phyloP scores from a whole-genome alignment of 208 protist genomes.

The Naegleria gruberi region DNA sequence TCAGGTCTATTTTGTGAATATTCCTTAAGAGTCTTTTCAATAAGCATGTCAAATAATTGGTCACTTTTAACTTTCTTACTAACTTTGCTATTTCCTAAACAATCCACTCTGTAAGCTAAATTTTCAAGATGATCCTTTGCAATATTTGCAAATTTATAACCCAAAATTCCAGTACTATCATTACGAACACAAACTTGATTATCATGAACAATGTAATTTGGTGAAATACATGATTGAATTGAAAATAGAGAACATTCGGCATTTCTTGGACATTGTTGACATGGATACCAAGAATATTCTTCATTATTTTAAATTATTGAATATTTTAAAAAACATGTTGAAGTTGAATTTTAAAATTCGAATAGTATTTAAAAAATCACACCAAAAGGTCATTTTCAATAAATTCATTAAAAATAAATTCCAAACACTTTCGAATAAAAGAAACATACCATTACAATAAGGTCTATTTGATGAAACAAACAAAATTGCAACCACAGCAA shows the following conservation, averaged over 20 bases:
- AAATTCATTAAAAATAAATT: no score
- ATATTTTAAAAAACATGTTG: neutral
- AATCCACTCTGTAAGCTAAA: neutral
- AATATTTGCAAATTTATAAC: neutral
- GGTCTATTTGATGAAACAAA: neutral
- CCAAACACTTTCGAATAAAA: neutral
- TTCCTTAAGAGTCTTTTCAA: neutral
- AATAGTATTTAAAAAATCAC: no score
- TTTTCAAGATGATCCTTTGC: neutral
- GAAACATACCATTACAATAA: neutral
- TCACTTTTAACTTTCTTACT: neutral
- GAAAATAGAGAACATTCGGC: neutral
- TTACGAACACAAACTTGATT: neutral
- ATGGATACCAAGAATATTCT: neutral
- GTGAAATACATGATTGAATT: neutral
- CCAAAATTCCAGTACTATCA: neutral
- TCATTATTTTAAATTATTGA: neutral
- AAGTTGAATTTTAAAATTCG: neutral
- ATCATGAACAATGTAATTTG: neutral
- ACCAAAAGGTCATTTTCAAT: no score
- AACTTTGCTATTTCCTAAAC: neutral
- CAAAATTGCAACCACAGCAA: neutral
- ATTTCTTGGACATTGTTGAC: neutral
- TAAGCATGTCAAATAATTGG: neutral
- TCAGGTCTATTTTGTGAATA: neutral